phyloP scores from a whole-genome alignment of 2,329 filamentous ascomycete genomes.

The Cladosporium cucumerinum region DNA sequence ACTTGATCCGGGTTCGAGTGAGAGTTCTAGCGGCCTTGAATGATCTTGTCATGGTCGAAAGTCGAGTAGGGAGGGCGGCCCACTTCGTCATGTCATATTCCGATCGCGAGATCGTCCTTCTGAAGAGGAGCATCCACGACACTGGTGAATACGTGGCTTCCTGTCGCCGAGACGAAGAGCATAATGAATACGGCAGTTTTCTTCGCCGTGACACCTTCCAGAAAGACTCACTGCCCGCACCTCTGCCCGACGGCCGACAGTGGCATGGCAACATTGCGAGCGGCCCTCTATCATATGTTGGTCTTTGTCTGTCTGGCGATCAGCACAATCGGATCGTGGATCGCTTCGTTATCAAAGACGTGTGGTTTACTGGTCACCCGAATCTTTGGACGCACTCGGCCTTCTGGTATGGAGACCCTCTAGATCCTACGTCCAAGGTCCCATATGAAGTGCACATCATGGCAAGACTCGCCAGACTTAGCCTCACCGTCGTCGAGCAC shows the following conservation, averaged over 20 bases:
- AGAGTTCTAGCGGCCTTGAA: background rate
- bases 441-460: background rate
- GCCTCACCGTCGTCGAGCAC: background rate
- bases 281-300: background rate
- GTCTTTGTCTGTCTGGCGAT: background rate
- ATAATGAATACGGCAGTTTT: no score
- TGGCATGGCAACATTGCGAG: background rate
- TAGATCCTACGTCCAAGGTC: background rate
- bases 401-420: background rate
- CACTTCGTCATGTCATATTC: background rate
- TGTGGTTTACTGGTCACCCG: background rate
- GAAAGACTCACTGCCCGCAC: background rate
- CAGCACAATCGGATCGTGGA: background rate
- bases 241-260: background rate
- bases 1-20: background rate
- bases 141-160: background rate
- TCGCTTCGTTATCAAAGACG: background rate
- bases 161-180: background rate
- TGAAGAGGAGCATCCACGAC: background rate
- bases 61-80: background rate
- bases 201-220: background rate
- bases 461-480: no score
- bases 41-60: background rate
- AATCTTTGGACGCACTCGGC: background rate
- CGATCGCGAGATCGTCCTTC: background rate